phyloP scores from a whole-genome alignment of 1,284 basidiomycete genomes.

The Boletus albobrunnescens region DNA sequence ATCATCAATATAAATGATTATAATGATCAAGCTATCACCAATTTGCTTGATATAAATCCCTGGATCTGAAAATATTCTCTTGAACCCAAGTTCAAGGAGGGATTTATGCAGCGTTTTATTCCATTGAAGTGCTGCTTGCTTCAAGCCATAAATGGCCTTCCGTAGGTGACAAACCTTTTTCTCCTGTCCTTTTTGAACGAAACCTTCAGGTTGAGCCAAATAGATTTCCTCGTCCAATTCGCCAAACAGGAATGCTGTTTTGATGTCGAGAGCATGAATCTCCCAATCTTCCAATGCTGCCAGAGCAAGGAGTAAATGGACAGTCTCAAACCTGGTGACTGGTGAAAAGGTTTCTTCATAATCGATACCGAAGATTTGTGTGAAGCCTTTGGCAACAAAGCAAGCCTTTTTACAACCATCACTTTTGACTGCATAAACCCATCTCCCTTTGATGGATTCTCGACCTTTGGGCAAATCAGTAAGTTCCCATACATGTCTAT shows the following conservation, averaged over 20 bases:
- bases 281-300: constrained; percentile 35
- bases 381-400: background rate
- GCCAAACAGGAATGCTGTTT: constrained; percentile 45
- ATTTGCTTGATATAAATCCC: background rate
- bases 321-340: background rate
- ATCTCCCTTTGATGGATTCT: background rate
- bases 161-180: background rate
- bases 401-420: background rate
- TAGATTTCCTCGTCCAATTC: constrained; percentile 33
- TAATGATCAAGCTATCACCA: background rate
- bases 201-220: background rate
- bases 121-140: background rate
- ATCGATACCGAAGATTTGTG: background rate
- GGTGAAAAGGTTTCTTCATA: constrained; percentile 1
- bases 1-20: background rate
- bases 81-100: too few relatives aligned
- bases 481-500: background rate
- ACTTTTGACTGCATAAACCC: background rate
- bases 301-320: constrained; percentile 1
- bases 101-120: background rate
- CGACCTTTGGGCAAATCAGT: background rate
- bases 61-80: background rate
- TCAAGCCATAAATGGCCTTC: background rate
- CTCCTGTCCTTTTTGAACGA: background rate
- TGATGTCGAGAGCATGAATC: constrained; percentile 43